Evolutionary conservation across 2,329 filamentous ascomycete species (phyloP), one percentile per base, ranked within the genome.

Genomic region (Bimuria novae-zelandiae): DNA sequence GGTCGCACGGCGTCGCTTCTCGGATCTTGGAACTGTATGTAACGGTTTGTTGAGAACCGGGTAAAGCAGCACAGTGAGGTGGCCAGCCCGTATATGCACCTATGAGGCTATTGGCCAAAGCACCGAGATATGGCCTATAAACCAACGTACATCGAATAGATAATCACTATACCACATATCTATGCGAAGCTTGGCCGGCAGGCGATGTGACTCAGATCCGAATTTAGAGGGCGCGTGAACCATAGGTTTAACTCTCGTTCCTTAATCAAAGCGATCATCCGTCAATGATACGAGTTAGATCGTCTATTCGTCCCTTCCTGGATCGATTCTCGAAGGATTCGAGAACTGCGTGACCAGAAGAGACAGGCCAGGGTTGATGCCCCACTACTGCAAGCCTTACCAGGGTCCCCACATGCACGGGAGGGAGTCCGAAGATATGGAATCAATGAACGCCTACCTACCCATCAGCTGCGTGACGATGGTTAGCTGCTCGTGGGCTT

Each of bases 351-450:
- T 40, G 35, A 16, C 17, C 25, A 12, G 25, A 43, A 12, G 27
- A 56, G 48, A 47, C 35, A 35, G 17, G 14, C n/a, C 54, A 51
- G 54, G 57, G 60, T 29, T 27, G n/a, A 35, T 55, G 64, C 64
- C 62, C 65, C 64, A 68, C 64, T 59, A 60, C 57, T 42, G 56
- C 52, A 60, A 49, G 59, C 58, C 51, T 58, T 51, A 53, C 33
- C 55, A 51, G 42, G 35, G 56, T 59, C 65, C 63, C 66, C 66
- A 69, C 66, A 66, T 65, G 55, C 48, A 29, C 54, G 29, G 42
- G 19, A 33, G 42, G 19, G 36, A 43, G 56, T 56, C 55, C 47
- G 43, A 59, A 55, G 48, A 45, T n/a, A 51, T 56, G 50, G 48
- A 48, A 40, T 36, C 49, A 57, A 27, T 54, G 40, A 58, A 55